Evolutionary conservation across 192 early-diverging fungal species (phyloP).

Genomic region (Endogone sp.): DNA sequence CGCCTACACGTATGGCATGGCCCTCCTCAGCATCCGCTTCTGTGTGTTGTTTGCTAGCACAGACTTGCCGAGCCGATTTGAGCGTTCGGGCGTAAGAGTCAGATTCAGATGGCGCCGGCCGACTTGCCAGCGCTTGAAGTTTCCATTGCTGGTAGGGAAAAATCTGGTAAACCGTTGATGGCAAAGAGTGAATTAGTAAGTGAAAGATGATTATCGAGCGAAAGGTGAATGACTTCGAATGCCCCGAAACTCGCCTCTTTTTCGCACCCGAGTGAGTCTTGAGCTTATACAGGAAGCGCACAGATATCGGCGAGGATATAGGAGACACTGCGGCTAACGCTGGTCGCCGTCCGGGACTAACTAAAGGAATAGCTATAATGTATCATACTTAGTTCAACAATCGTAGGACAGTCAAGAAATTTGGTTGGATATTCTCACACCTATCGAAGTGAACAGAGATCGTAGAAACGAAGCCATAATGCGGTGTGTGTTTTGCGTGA

Average conservation of each 20-base stretch:
- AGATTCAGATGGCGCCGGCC: slow-evolving; percentile 35
- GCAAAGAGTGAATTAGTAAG: too few relatives aligned
- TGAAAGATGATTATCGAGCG: too few relatives aligned
- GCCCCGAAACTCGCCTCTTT: slow-evolving; percentile 29
- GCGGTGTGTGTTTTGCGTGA: neutral
- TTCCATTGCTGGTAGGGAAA: slow-evolving; percentile 27
- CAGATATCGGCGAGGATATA: neutral
- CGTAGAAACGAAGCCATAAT: neutral
- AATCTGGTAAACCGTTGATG: slow-evolving; percentile 20
- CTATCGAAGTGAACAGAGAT: neutral
- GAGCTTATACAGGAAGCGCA: slow-evolving; percentile 11
- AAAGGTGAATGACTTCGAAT: too few relatives aligned
- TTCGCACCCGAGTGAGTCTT: slow-evolving; percentile 39
- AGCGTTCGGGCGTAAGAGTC: slow-evolving; percentile 24
- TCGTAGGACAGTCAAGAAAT: too few relatives aligned
- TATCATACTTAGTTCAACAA: too few relatives aligned
- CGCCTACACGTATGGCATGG: slow-evolving; percentile 30
- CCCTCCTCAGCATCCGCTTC: slow-evolving; percentile 33
- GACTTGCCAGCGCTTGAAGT: slow-evolving; percentile 37
- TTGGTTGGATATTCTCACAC: neutral
- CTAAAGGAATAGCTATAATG: too few relatives aligned
- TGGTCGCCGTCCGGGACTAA: too few relatives aligned
- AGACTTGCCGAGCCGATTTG: slow-evolving; percentile 20
- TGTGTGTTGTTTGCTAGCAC: slow-evolving; percentile 22
- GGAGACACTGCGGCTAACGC: neutral